Base-by-base conservation (phyloP, 768 basidiomycete species). In the Tricholoma furcatifolium region DNA sequence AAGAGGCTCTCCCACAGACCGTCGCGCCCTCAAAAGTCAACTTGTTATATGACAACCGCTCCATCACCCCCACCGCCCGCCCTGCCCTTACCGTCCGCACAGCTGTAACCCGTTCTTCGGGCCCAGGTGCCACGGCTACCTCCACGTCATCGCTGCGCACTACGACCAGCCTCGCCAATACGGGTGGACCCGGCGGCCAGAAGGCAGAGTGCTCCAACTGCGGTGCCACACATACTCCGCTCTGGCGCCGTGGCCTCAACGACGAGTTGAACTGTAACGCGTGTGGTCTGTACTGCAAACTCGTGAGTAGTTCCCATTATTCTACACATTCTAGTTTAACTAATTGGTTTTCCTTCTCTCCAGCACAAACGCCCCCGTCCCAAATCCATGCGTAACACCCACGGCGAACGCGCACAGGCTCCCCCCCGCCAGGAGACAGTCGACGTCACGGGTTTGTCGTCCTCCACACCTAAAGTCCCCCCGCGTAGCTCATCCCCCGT, bases 251-350 rank as follows among this genome's bases (percentile, higher is more conserved):
- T 2, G 91, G 91, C 0, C 68, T 93, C 60, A 93, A 92, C 56
- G 91, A 93, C 58, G 91, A 93, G 70, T 67, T 93, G 52, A 93
- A 93, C 60, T 93, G 91, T 65, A 93, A 93, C 60, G 91, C 91
- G 0, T 93, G 91, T 57, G 91, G 91, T 4, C 70, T 93, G 38
- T 93, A 93, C 65, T 93, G 89, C 67, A 93, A 93, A 65, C 65
- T 91, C 70, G 91, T 88, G 62, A 46, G 83, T 78, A 23, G 23
- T 36, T 23, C 4, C n/a, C 4, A 12, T 15, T 41, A 5, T 23
- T 40, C 24, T 9, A 17, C 30, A 38, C 30, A 38, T 32, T n/a
- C 14, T 30, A 5, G 9, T 36, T 12, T 56, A 24, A 43, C 24
- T 12, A 27, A 12, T 31, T 48, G 17, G 18, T 51, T 38, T 53